phyloP scores from a whole-genome alignment of 805 yeast genomes.

The Wickerhamiella hasegawae region DNA sequence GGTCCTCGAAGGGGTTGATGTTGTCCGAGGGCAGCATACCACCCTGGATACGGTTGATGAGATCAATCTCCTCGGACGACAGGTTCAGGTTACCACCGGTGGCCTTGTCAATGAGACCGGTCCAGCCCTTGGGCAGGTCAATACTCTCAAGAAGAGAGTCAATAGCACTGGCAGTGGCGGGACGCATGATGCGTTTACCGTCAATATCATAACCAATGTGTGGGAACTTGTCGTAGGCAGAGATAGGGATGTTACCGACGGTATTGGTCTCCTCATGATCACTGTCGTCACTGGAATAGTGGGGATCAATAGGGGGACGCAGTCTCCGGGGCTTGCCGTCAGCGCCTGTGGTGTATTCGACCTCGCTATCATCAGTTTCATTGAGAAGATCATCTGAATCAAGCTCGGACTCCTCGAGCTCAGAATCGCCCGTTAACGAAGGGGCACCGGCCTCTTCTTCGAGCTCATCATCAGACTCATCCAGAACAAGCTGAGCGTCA shows the following conservation, averaged over 20 bases:
- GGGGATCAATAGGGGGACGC: conserved; percentile 83
- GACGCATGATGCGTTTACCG: conserved; percentile 97
- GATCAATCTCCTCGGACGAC: conserved; percentile 73
- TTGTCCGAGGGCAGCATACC: conserved; percentile 70
- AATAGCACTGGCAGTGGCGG: conserved; percentile 90
- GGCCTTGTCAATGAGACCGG: conserved; percentile 80
- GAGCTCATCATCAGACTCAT: conserved; percentile 3
- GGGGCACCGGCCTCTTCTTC: conserved; percentile 23
- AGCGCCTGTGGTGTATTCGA: conserved; percentile 24
- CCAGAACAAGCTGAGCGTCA: conserved; percentile 1
- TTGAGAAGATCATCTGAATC: conserved; percentile 17
- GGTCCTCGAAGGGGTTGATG: conserved; percentile 81
- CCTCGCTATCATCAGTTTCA: conserved; percentile 23
- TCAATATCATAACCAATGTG: conserved; percentile 94
- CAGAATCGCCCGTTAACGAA: conserved; percentile 26
- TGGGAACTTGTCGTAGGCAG: conserved; percentile 94
- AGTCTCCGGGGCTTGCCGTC: conserved; percentile 72
- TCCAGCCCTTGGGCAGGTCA: conserved; percentile 97
- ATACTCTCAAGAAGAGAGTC: conserved; percentile 79
- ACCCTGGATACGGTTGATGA: conserved; percentile 69
- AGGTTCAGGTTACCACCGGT: conserved; percentile 78
- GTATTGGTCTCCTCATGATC: conserved; percentile 72
- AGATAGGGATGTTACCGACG: conserved; percentile 81
- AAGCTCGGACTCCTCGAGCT: conserved; percentile 41
- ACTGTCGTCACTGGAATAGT: conserved; percentile 88